Evolutionary conservation across 2,329 filamentous ascomycete species (phyloP), one percentile per base, ranked within the genome.

Genomic region (Juglanconis sp.): DNA sequence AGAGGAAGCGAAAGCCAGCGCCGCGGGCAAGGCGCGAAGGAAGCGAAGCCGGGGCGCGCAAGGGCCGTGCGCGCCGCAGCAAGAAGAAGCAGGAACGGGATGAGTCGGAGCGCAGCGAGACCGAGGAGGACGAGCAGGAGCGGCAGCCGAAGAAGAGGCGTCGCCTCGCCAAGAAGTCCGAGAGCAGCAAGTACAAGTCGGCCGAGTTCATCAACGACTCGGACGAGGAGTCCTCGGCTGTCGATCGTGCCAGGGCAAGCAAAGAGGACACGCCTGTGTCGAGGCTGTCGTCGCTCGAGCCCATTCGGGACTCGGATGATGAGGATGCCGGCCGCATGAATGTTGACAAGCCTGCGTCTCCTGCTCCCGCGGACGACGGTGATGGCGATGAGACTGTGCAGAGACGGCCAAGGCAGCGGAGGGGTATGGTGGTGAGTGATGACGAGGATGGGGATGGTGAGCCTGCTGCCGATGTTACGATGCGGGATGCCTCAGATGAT

Each of bases 161-260:
- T 59, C 82, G 77, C 62, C 81, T 83, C 68, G 81, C 76, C 15
- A 75, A 74, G 65, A 76, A 76, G 63, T 31, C 46, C 46, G 81
- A 85, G 65, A 77, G 75, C 63, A 74, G 71, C 72, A 96, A 96
- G 75, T 96, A 85, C 81, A 96, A 96, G 82, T 93, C 89, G 54
- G 87, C 84, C 1, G 92, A 96, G 74, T 85, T 92, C 64, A 87
- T 96, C 34, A 88, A 91, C 49, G 90, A 94, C 64, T 91, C 88
- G 63, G 88, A 90, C 65, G 85, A 83, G 3, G 74, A 75, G 49
- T 73, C 71, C 57, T 67, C 65, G 60, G 67, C 72, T 7, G 71
- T 49, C 55, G 66, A 38, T 7, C 54, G 58, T 48, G 46, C 17
- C 40, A 64, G 63, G 57, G 52, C 64, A 47, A 62, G 55, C 59